These are phyloP conservation scores for Chytriomyces confervae DNA, from an alignment of 192 early-diverging fungal species.

Conservation along the genomic window DNA sequence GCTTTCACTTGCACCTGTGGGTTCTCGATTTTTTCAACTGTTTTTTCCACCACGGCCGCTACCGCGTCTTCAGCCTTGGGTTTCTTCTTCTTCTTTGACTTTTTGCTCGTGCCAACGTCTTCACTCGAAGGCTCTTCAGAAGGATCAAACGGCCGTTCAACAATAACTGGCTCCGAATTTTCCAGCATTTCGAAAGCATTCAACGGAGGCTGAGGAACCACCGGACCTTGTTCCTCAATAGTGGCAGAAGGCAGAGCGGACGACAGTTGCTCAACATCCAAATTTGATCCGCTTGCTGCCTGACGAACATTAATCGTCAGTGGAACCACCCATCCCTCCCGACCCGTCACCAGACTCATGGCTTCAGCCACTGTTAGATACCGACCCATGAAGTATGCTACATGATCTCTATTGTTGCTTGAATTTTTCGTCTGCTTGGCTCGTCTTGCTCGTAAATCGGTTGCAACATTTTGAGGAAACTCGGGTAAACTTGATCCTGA, in stretches of 20 bases:
- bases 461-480: neutral
- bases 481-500: slow-evolving; percentile 5
- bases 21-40: slow-evolving; percentile 18
- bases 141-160: slow-evolving; percentile 1
- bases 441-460: neutral
- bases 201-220: neutral
- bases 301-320: neutral
- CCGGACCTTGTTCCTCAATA: neutral
- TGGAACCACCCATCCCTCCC: slow-evolving; percentile 29
- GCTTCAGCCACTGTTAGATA: neutral
- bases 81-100: slow-evolving; percentile 28
- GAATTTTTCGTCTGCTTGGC: neutral
- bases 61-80: neutral
- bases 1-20: slow-evolving; percentile 19
- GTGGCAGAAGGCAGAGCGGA: neutral
- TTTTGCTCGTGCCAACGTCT: neutral
- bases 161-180: neutral
- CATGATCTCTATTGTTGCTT: slow-evolving; percentile 8
- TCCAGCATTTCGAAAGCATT: slow-evolving; percentile 19
- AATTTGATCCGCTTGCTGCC: neutral
- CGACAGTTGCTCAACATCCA: neutral
- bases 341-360: neutral
- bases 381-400: slow-evolving; percentile 4
- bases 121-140: neutral
- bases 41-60: slow-evolving; percentile 11